Percentiles rank a stretch among this genome's conserved stretches.
Evolutionary conservation across 1,139 yeast genomes (phyloP).

Genomic region (Magnusiomyces suaveolens): DNA sequence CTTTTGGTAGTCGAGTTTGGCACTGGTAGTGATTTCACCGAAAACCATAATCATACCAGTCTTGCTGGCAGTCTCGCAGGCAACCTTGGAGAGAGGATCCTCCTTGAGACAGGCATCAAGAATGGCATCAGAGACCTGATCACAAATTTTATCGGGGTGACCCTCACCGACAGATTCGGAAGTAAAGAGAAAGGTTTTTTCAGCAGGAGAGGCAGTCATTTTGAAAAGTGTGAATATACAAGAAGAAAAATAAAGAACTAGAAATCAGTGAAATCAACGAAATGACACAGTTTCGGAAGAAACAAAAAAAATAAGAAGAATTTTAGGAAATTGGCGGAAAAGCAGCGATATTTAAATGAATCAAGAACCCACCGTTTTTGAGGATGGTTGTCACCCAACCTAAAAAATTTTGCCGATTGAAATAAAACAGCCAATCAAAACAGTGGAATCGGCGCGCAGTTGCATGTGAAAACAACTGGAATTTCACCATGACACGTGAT

Average conservation of each 20-base stretch:
- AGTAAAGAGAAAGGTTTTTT: conserved; percentile 60
- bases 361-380: neutral
- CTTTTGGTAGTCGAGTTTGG: conserved; percentile 90
- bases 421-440: neutral
- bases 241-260: neutral
- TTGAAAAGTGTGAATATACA: conserved; percentile 5
- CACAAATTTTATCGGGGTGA: conserved; percentile 99
- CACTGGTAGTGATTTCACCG: conserved; percentile 98
- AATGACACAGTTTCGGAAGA: too few relatives aligned
- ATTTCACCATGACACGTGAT: neutral
- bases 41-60: conserved; percentile 99
- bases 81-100: conserved; percentile 97
- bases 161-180: conserved; percentile 98
- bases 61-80: conserved; percentile 98
- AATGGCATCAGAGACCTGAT: conserved; percentile 97
- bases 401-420: neutral
- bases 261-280: too few relatives aligned
- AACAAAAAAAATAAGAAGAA: neutral
- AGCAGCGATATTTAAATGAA: neutral
- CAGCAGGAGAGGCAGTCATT: conserved; percentile 26
- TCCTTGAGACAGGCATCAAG: conserved; percentile 93
- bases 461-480: neutral
- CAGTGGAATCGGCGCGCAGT: neutral
- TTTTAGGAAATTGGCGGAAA: neutral
- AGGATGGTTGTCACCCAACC: neutral